Percentiles rank a stretch among this genome's conserved stretches.
These are phyloP conservation scores for Typha latifolia DNA, from an alignment of 176 grass and related monocot species.

Conservation along the genomic window DNA sequence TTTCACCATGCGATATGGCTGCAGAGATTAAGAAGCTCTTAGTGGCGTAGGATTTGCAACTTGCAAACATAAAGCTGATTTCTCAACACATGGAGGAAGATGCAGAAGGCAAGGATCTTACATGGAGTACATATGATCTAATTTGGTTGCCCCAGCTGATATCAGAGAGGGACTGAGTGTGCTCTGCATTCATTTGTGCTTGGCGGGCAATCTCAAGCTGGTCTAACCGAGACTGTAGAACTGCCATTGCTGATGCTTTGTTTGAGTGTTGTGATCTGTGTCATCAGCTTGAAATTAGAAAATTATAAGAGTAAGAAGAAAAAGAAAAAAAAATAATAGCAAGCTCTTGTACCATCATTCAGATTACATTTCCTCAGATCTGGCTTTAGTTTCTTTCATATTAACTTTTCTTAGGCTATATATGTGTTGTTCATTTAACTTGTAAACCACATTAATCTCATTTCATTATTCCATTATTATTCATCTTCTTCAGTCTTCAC, in stretches of 20 bases:
- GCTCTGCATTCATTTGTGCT: constrained; percentile 83
- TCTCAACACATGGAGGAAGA: too few relatives aligned
- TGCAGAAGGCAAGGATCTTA: constrained; percentile 34
- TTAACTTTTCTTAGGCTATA: background rate
- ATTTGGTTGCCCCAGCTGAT: constrained; percentile 98
- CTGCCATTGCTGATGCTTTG: constrained; percentile 89
- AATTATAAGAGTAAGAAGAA: background rate
- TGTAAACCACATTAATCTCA: background rate
- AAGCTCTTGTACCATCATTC: background rate
- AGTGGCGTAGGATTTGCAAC: background rate
- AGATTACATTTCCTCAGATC: too few relatives aligned
- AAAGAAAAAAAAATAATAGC: background rate
- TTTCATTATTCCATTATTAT: too few relatives aligned
- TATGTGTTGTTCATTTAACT: background rate
- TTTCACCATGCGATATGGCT: constrained; percentile 97
- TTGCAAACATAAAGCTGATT: constrained; percentile 5
- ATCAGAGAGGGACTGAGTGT: constrained; percentile 85
- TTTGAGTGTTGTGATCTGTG: constrained; percentile 91
- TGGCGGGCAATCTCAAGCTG: constrained; percentile 96
- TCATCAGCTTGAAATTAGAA: background rate
- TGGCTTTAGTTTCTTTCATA: too few relatives aligned
- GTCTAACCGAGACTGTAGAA: constrained; percentile 79
- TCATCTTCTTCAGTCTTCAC: too few relatives aligned
- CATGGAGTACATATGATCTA: constrained; percentile 92
- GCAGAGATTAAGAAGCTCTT: constrained; percentile 10